Conservation (phyloP, 768 basidiomycete species). For the Auriscalpium vulgare region DNA sequence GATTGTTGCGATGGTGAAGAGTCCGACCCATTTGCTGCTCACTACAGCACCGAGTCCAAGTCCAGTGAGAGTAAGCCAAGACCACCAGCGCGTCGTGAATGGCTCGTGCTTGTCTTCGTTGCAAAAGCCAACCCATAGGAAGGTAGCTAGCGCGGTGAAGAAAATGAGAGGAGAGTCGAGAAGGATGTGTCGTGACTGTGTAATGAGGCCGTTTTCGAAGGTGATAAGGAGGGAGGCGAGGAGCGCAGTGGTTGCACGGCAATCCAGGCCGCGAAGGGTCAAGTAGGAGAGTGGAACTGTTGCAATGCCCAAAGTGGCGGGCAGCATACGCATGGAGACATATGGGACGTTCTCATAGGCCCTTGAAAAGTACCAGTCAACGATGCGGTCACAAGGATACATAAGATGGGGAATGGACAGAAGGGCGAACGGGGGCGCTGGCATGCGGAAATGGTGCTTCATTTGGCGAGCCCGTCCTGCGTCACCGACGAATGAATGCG, state of each 20-base stretch:
- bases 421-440: background rate
- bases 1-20: constrained; percentile 95
- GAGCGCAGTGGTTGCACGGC: constrained; percentile 86
- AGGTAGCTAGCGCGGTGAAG: constrained; percentile 87
- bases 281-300: constrained; percentile 89
- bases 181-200: constrained; percentile 94
- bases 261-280: constrained; percentile 87
- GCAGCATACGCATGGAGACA: constrained; percentile 95
- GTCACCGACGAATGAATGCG: background rate
- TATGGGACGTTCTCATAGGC: constrained; percentile 85
- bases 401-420: background rate
- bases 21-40: constrained; percentile 96
- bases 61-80: constrained; percentile 82
- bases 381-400: background rate
- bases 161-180: constrained; percentile 98
- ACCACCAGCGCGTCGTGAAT: constrained; percentile 89
- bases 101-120: constrained; percentile 83
- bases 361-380: constrained; percentile 31
- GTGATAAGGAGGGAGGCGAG: constrained; percentile 87
- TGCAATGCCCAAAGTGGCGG: constrained; percentile 80
- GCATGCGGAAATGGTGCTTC: no score
- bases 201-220: constrained; percentile 94
- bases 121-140: constrained; percentile 84
- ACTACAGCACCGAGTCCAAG: constrained; percentile 87
- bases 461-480: no score